These are phyloP conservation scores for Scheffersomyces amazonensis DNA, from an alignment of 805 yeast species.

Conservation along the genomic window DNA sequence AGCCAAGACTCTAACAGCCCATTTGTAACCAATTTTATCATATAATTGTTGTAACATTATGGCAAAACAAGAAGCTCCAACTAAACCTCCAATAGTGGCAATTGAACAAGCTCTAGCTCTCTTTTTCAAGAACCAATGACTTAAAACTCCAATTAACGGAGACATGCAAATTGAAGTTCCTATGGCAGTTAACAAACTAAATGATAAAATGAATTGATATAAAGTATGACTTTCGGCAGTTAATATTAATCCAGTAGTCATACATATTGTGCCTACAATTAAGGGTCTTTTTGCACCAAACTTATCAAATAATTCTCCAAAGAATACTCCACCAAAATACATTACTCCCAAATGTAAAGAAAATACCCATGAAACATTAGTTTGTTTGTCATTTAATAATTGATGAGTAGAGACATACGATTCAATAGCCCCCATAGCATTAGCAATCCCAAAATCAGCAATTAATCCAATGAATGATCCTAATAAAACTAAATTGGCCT, in stretches of 20 bases:
- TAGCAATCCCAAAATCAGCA: slow-evolving; percentile 26
- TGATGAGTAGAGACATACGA: slow-evolving; percentile 20
- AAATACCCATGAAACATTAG: slow-evolving; percentile 30
- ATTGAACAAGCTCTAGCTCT: slow-evolving; percentile 25
- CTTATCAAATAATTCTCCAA: slow-evolving; percentile 26
- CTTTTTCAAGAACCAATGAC: slow-evolving; percentile 25
- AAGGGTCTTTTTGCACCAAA: slow-evolving; percentile 22
- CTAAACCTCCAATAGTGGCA: slow-evolving; percentile 28
- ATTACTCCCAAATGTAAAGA: slow-evolving; percentile 27
- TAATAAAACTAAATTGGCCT: slow-evolving; percentile 19
- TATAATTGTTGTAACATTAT: slow-evolving; percentile 22
- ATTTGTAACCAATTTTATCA: slow-evolving; percentile 22
- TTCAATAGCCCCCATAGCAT: slow-evolving; percentile 26
- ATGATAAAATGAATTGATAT: slow-evolving; percentile 24
- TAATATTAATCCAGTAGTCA: slow-evolving; percentile 21
- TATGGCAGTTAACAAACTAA: slow-evolving; percentile 23
- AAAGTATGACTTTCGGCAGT: slow-evolving; percentile 21
- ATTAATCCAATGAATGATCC: slow-evolving; percentile 28
- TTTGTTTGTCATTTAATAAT: slow-evolving; percentile 13
- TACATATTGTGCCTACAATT: slow-evolving; percentile 16
- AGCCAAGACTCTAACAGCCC: slow-evolving; percentile 24
- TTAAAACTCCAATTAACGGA: slow-evolving; percentile 23
- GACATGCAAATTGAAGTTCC: slow-evolving; percentile 28
- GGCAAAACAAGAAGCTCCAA: slow-evolving; percentile 26
- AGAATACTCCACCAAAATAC: slow-evolving; percentile 26